Conservation (phyloP, 768 basidiomycete genomes). For the Boletus rex-veris region DNA sequence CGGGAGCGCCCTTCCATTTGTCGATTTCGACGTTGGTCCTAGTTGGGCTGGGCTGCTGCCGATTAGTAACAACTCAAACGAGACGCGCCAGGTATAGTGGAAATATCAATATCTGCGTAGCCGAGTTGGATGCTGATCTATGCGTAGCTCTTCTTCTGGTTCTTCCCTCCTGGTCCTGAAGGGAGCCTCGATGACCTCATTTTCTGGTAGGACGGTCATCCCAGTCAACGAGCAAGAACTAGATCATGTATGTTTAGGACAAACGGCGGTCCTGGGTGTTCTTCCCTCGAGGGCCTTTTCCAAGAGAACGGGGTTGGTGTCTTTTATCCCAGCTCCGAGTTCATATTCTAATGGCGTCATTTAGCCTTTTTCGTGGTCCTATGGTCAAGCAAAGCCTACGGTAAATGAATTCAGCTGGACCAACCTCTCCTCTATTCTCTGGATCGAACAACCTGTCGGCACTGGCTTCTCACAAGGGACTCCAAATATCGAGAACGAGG, state of each 20-base stretch:
- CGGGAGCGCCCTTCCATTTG: conserved; percentile 60
- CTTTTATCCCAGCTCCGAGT: conserved; percentile 10
- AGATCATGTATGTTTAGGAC: conserved; percentile 43
- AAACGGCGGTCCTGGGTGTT: conserved; percentile 80
- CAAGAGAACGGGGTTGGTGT: conserved; percentile 69
- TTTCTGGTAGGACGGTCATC: conserved; percentile 50
- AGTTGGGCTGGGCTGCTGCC: conserved; percentile 75
- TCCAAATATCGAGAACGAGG: conserved; percentile 58
- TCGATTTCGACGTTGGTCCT: conserved; percentile 71
- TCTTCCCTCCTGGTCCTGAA: conserved; percentile 73
- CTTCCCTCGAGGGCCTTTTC: conserved; percentile 64
- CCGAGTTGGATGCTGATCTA: background rate
- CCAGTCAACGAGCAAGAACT: background rate
- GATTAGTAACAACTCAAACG: conserved; percentile 55
- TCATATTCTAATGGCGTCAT: background rate
- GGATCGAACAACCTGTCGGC: conserved; percentile 77
- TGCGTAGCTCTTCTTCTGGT: conserved; percentile 74
- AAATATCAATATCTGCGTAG: too few relatives aligned
- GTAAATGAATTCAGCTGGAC: conserved; percentile 74
- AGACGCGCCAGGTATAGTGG: conserved; percentile 58
- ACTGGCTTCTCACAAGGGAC: conserved; percentile 73
- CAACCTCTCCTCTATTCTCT: conserved; percentile 70
- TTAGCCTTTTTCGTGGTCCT: conserved; percentile 66
- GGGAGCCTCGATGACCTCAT: conserved; percentile 72
- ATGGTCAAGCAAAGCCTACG: conserved; percentile 60